A percentile compares a stretch with the other conserved stretches of the same genome.
Evolutionary conservation across 1,284 basidiomycete species (phyloP).

Genomic region (Cutaneotrichosporon sp.): DNA sequence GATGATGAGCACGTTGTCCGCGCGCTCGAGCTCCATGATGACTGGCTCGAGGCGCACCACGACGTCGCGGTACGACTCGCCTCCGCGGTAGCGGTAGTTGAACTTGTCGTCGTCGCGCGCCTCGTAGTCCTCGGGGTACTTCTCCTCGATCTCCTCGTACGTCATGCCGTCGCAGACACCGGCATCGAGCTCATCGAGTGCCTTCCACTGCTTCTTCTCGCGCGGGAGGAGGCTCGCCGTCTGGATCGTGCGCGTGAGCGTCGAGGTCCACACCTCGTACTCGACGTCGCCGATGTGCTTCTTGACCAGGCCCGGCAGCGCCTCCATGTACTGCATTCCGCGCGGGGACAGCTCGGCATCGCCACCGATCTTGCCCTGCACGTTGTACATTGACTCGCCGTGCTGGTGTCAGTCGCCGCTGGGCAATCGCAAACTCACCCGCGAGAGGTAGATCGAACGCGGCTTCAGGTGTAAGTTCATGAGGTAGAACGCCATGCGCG

Average conservation of each 20-base stretch:
- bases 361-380: slow-evolving; percentile 95
- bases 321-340: slow-evolving; percentile 81
- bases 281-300: slow-evolving; percentile 76
- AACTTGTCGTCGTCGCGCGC: slow-evolving; percentile 99
- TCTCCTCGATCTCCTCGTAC: slow-evolving; percentile 96
- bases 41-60: slow-evolving; percentile 96
- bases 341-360: slow-evolving; percentile 83
- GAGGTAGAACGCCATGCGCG: slow-evolving; percentile 95
- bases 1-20: slow-evolving; percentile 95
- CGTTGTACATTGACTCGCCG: slow-evolving; percentile 96
- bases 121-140: slow-evolving; percentile 98
- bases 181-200: slow-evolving; percentile 95
- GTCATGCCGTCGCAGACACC: slow-evolving; percentile 99
- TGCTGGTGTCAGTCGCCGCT: slow-evolving; percentile 68
- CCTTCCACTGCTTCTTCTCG: slow-evolving; percentile 97
- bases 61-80: slow-evolving; percentile 94
- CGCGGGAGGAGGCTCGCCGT: slow-evolving; percentile 82
- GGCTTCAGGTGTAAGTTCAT: slow-evolving; percentile 99
- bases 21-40: slow-evolving; percentile 98
- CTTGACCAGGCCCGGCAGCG: slow-evolving; percentile 82
- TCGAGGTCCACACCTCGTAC: slow-evolving; percentile 89
- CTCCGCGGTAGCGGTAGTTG: slow-evolving; percentile 94
- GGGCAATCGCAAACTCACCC: slow-evolving; percentile 63
- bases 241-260: slow-evolving; percentile 87
- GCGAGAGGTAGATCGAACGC: slow-evolving; percentile 92